phyloP scores from a whole-genome alignment of 2,329 filamentous ascomycete species.

The Pseudopithomyces maydicus region DNA sequence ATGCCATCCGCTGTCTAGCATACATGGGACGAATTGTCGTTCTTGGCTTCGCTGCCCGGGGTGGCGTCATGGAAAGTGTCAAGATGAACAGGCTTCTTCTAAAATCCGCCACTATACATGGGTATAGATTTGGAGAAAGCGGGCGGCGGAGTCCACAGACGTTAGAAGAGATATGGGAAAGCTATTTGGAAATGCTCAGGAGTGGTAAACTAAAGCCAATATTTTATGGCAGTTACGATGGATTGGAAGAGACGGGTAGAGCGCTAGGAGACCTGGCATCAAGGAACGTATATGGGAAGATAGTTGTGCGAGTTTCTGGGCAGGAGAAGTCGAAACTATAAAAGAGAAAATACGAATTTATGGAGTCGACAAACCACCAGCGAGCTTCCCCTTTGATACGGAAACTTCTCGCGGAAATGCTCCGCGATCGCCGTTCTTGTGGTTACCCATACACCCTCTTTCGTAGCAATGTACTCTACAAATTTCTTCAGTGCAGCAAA shows the following conservation, averaged over 20 bases:
- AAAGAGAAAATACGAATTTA: neutral
- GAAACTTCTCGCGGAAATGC: neutral
- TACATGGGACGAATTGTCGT: constrained; percentile 51
- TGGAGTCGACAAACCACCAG: neutral
- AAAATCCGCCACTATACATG: constrained; percentile 44
- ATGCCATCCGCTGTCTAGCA: constrained; percentile 62
- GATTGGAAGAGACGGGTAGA: constrained; percentile 55
- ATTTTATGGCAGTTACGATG: constrained; percentile 56
- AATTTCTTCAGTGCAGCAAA: neutral
- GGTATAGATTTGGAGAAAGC: constrained; percentile 64
- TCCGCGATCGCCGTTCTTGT: too few species aligned
- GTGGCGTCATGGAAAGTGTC: constrained; percentile 55
- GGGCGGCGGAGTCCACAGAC: constrained; percentile 56
- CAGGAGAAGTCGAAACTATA: constrained; percentile 15
- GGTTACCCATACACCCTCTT: too few species aligned
- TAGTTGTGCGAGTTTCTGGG: constrained; percentile 50
- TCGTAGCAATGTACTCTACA: neutral
- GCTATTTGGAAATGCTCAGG: constrained; percentile 55
- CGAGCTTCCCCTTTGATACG: neutral
- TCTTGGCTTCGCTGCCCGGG: constrained; percentile 63
- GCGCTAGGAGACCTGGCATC: constrained; percentile 59
- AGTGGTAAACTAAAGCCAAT: constrained; percentile 56
- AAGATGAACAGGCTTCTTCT: constrained; percentile 20
- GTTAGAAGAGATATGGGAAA: constrained; percentile 57
- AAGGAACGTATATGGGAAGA: constrained; percentile 61